phyloP scores from a whole-genome alignment of 176 grass and related monocot species.

The Canna indica region DNA sequence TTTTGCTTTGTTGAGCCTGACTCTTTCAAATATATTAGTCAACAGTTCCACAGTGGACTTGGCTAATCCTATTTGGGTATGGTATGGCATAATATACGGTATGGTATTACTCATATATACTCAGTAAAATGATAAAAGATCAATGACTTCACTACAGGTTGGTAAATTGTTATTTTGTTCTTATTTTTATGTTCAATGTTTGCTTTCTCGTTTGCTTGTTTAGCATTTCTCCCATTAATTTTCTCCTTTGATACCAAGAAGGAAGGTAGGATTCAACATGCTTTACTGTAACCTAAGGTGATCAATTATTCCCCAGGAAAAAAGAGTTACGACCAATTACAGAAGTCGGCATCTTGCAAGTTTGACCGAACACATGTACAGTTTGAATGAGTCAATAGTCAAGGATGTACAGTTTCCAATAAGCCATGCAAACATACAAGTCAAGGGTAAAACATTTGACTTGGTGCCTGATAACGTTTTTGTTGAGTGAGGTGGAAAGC shows the following conservation, averaged over 20 bases:
- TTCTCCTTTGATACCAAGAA: background rate
- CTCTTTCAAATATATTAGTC: background rate
- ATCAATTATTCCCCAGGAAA: no score
- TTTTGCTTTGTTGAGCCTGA: background rate
- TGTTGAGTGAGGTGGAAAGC: background rate
- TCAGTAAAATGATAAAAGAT: background rate
- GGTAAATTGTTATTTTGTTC: no score
- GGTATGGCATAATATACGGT: no score
- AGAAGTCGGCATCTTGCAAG: no score
- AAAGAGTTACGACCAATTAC: no score
- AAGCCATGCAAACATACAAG: background rate
- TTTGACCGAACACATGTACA: no score
- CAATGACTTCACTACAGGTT: no score
- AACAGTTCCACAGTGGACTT: background rate
- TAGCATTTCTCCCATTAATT: background rate
- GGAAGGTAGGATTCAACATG: background rate
- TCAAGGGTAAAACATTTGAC: background rate
- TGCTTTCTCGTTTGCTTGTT: no score
- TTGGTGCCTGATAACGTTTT: background rate
- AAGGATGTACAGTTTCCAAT: background rate
- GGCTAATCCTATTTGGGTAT: background rate
- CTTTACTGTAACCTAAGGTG: no score
- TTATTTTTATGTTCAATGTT: no score
- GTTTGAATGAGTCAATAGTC: background rate
- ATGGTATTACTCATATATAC: no score